A percentile compares a stretch with the other conserved stretches of the same genome.
These are phyloP conservation scores for Colletotrichum horii DNA, from an alignment of 2,329 filamentous ascomycete species.

Conservation along the genomic window DNA sequence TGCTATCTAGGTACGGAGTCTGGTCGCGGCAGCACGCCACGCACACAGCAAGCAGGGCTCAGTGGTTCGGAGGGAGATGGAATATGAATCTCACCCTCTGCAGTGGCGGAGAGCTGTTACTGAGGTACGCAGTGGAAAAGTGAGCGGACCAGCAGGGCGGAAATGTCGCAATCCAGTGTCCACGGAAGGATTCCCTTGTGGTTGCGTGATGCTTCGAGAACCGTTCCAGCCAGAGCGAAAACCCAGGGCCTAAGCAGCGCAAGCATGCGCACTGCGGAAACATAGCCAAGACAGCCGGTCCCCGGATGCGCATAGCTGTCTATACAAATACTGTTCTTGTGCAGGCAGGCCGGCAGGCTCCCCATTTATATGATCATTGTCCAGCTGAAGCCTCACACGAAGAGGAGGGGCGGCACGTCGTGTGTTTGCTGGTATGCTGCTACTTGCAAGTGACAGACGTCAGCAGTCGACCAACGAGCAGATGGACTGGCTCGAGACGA, in stretches of 20 bases:
- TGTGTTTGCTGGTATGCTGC: neutral
- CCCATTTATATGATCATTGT: neutral
- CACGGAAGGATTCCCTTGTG: constrained; percentile 3
- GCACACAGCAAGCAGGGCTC: neutral
- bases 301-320: neutral
- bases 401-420: neutral
- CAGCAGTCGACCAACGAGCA: neutral
- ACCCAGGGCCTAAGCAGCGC: neutral
- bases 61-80: neutral
- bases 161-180: constrained; percentile 12
- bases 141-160: neutral
- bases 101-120: neutral
- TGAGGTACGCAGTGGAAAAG: neutral
- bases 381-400: neutral
- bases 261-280: neutral
- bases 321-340: neutral
- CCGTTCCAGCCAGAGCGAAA: neutral
- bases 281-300: neutral
- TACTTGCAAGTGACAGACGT: neutral
- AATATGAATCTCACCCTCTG: neutral
- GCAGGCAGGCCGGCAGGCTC: neutral
- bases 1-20: neutral
- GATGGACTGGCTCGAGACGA: neutral
- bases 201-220: constrained; percentile 14
- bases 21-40: neutral